Conservation (phyloP, 2,329 filamentous ascomycete species). For the Lachnellula cervina region DNA sequence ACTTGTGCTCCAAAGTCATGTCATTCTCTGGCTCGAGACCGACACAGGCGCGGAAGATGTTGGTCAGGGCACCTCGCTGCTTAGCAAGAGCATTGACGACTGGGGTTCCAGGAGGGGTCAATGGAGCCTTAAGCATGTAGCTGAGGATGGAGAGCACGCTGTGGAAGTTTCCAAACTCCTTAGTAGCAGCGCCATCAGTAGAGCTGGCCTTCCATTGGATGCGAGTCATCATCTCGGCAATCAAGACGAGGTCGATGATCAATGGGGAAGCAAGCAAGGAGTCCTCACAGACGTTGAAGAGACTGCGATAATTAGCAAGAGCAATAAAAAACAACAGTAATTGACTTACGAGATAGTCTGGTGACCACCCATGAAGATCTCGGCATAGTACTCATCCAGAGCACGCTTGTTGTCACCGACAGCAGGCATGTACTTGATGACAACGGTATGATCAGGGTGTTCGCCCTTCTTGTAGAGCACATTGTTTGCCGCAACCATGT, state of each 20-base stretch:
- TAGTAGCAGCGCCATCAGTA: slow-evolving; percentile 46
- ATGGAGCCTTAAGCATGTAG: slow-evolving; percentile 97
- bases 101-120: slow-evolving; percentile 90
- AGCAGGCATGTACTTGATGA: slow-evolving; percentile 99
- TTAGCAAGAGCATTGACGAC: slow-evolving; percentile 95
- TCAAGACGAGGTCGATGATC: slow-evolving; percentile 91
- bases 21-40: slow-evolving; percentile 96
- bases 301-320: slow-evolving; percentile 41
- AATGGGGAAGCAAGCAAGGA: slow-evolving; percentile 91
- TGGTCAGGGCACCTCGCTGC: slow-evolving; percentile 89
- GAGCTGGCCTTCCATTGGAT: slow-evolving; percentile 78
- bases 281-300: slow-evolving; percentile 99
- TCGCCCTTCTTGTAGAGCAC: slow-evolving; percentile 88
- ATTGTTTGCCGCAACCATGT: slow-evolving; percentile 96
- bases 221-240: slow-evolving; percentile 97
- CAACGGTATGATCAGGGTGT: slow-evolving; percentile 95
- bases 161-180: slow-evolving; percentile 89
- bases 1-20: slow-evolving; percentile 99
- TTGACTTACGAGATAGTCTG: slow-evolving; percentile 78
- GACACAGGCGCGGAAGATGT: slow-evolving; percentile 97
- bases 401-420: slow-evolving; percentile 99
- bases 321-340: slow-evolving; percentile 21
- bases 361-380: slow-evolving; percentile 98
- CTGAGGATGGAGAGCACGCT: slow-evolving; percentile 93
- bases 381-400: slow-evolving; percentile 96